phyloP scores from a whole-genome alignment of 805 yeast genomes.

The Suhomyces sp. region DNA sequence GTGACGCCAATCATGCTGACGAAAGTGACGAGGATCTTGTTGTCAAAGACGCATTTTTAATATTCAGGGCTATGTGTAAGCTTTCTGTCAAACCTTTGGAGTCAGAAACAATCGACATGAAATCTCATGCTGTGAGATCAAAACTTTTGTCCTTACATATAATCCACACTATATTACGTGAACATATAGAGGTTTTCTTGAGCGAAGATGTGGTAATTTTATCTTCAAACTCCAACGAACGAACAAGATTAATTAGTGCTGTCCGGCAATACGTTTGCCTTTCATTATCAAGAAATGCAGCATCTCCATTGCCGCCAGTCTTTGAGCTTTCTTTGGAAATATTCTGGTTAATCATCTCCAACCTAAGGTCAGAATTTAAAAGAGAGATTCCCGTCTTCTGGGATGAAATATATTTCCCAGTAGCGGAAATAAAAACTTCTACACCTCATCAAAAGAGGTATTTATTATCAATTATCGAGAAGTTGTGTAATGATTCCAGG shows the following conservation, averaged over 20 bases:
- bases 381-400: conserved; percentile 91
- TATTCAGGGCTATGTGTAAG: conserved; percentile 93
- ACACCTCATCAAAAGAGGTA: conserved; percentile 92
- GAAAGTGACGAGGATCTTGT: conserved; percentile 64
- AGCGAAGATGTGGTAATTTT: conserved; percentile 55
- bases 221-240: conserved; percentile 48
- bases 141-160: conserved; percentile 85
- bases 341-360: conserved; percentile 83
- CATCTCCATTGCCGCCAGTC: conserved; percentile 86
- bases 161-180: conserved; percentile 79
- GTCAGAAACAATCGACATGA: conserved; percentile 72
- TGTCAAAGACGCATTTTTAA: conserved; percentile 87
- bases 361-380: conserved; percentile 84
- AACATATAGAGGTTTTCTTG: conserved; percentile 79
- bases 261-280: conserved; percentile 81
- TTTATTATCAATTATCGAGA: conserved; percentile 73
- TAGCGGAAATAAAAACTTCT: conserved; percentile 86
- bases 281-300: conserved; percentile 85
- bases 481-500: conserved; percentile 85
- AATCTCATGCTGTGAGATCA: conserved; percentile 90
- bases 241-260: conserved; percentile 69
- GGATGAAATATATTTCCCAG: conserved; percentile 91
- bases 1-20: conserved; percentile 43
- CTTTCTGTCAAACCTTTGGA: conserved; percentile 84
- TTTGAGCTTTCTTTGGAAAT: conserved; percentile 90